These are phyloP conservation scores for Thalassiosira profunda DNA, from an alignment of 108 stramenopile species.

Conservation along the genomic window DNA sequence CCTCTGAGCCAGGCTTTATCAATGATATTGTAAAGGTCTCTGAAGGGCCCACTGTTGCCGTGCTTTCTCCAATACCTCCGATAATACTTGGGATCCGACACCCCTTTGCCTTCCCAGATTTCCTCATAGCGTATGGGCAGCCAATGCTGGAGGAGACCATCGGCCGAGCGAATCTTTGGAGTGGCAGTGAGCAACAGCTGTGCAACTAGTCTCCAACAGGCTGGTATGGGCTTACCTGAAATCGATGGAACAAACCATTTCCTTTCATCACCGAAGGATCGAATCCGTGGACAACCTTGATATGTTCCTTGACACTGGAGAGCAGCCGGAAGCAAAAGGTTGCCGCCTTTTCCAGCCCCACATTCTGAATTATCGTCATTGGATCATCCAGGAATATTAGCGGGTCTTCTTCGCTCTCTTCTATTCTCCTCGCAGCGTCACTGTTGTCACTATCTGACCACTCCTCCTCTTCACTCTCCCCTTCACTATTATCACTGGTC, in stretches of 20 bases:
- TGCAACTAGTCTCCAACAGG: no score
- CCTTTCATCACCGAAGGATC: slow-evolving; percentile 61
- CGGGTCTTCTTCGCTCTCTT: slow-evolving; percentile 27
- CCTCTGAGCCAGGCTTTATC: no score
- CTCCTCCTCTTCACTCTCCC: slow-evolving; percentile 28
- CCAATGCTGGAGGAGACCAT: slow-evolving; percentile 78
- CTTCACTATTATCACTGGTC: slow-evolving; percentile 50
- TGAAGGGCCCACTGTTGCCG: slow-evolving; percentile 21
- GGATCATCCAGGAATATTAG: slow-evolving; percentile 67
- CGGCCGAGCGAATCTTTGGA: slow-evolving; percentile 54
- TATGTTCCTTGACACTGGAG: slow-evolving; percentile 67
- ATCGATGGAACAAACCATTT: slow-evolving; percentile 75
- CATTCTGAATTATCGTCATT: slow-evolving; percentile 62
- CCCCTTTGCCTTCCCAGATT: no score
- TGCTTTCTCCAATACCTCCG: slow-evolving; percentile 22
- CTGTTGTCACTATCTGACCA: no score
- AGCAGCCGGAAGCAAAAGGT: slow-evolving; percentile 68
- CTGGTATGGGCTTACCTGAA: slow-evolving; percentile 53
- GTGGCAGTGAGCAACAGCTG: background rate
- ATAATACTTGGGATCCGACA: no score
- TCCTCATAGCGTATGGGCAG: no score
- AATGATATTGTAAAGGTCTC: no score
- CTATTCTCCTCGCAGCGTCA: no score
- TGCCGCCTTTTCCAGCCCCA: slow-evolving; percentile 64
- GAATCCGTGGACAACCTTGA: slow-evolving; percentile 62